Conservation (phyloP, 2,329 filamentous ascomycete genomes). For the Sarocladium brachiariae region DNA sequence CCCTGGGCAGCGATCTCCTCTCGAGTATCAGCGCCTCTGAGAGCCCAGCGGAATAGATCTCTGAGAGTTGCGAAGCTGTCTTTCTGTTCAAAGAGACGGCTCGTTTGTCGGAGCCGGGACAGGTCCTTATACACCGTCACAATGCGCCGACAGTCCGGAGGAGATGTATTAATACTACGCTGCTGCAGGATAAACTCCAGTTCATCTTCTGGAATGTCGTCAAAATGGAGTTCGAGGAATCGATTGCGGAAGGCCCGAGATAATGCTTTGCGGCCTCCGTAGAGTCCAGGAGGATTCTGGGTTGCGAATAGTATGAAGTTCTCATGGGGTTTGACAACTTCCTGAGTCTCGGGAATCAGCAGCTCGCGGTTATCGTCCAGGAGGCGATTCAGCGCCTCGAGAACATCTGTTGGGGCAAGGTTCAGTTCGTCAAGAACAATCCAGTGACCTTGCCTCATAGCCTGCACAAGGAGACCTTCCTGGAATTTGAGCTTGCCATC, state of each 20-base stretch:
- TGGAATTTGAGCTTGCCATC: slow-evolving; percentile 86
- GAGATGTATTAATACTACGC: slow-evolving; percentile 77
- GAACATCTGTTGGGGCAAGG: slow-evolving; percentile 89
- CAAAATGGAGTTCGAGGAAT: slow-evolving; percentile 94
- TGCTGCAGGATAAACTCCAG: slow-evolving; percentile 86
- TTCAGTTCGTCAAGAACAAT: slow-evolving; percentile 98
- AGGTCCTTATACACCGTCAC: slow-evolving; percentile 92
- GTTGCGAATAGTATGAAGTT: slow-evolving; percentile 98
- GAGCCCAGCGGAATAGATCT: slow-evolving; percentile 93
- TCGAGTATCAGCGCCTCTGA: slow-evolving; percentile 74
- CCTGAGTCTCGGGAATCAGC: slow-evolving; percentile 92
- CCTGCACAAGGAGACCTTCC: slow-evolving; percentile 88
- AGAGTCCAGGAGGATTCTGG: slow-evolving; percentile 91
- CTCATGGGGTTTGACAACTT: slow-evolving; percentile 82
- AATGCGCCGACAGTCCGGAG: slow-evolving; percentile 85
- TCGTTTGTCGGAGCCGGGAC: slow-evolving; percentile 82
- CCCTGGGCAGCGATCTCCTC: slow-evolving; percentile 88
- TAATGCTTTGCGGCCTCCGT: slow-evolving; percentile 87
- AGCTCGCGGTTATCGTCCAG: slow-evolving; percentile 95
- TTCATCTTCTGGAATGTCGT: slow-evolving; percentile 94
- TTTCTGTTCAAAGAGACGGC: slow-evolving; percentile 89
- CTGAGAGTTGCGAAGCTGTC: slow-evolving; percentile 93
- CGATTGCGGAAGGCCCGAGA: slow-evolving; percentile 94
- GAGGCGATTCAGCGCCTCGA: slow-evolving; percentile 91
- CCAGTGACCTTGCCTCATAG: slow-evolving; percentile 90